phyloP scores from a whole-genome alignment of 2,329 filamentous ascomycete species.

The Coniosporium tulheliwenetii region DNA sequence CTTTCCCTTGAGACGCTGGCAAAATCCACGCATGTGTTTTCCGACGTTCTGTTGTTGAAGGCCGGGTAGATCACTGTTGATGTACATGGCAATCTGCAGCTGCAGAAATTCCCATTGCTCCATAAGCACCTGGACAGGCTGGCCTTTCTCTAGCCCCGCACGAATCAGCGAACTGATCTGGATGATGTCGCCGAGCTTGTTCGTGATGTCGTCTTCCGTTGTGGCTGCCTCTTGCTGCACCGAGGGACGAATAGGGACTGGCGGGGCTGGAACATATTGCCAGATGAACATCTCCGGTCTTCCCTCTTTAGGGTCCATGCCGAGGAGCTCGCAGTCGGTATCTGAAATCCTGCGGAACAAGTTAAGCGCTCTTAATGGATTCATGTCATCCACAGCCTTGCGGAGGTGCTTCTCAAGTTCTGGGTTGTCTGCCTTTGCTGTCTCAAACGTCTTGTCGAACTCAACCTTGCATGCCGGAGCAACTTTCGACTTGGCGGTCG shows the following conservation, averaged over 20 bases:
- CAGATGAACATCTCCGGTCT: slow-evolving; percentile 95
- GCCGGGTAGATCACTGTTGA: slow-evolving; percentile 90
- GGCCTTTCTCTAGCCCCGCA: slow-evolving; percentile 67
- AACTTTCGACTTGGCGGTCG: slow-evolving; percentile 71
- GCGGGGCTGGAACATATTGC: slow-evolving; percentile 89
- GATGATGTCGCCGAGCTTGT: slow-evolving; percentile 92
- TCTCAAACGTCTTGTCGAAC: slow-evolving; percentile 74
- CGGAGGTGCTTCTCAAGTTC: slow-evolving; percentile 84
- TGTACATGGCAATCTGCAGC: slow-evolving; percentile 90
- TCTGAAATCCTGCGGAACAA: slow-evolving; percentile 79
- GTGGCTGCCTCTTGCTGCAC: slow-evolving; percentile 86
- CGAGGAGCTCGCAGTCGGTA: slow-evolving; percentile 78
- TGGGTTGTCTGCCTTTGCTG: slow-evolving; percentile 59
- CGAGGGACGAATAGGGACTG: slow-evolving; percentile 84
- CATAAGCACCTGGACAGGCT: slow-evolving; percentile 78
- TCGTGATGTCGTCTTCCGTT: slow-evolving; percentile 92
- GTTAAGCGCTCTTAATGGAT: slow-evolving; percentile 75
- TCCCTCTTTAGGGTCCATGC: slow-evolving; percentile 72
- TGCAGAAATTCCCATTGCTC: slow-evolving; percentile 98
- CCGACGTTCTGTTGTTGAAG: slow-evolving; percentile 77
- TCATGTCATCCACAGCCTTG: slow-evolving; percentile 88
- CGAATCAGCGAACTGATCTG: slow-evolving; percentile 81
- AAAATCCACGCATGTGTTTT: slow-evolving; percentile 84
- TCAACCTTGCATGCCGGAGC: slow-evolving; percentile 65
- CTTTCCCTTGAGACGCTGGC: slow-evolving; percentile 90